Evolutionary conservation across 1,284 basidiomycete species (phyloP), one percentile per base, ranked within the genome.

Genomic region (Pulchroboletus neoregius): DNA sequence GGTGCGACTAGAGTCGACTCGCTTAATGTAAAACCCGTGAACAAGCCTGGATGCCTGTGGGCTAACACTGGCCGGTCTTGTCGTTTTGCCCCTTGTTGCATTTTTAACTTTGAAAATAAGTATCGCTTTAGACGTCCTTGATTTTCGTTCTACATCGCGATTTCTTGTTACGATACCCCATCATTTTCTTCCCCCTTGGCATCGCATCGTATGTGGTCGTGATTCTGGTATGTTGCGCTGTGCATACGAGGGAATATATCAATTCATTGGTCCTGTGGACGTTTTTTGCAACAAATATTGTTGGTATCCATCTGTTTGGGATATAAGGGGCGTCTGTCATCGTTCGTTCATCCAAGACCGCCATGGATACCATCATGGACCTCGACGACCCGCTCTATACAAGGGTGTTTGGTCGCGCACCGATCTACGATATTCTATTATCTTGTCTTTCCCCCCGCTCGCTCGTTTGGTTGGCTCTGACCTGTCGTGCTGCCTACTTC

Each of bases 1-100:
- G 58, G 60, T 84, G 83, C 66, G 80, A 85, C 49, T 74, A 79
- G 16, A 15, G 6, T 27, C 23, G 23, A 34, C 37, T 36, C 31
- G 31, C 13, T 27, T n/a, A n/a, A n/a, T n/a, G n/a, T n/a, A n/a
- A n/a, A n/a, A 13, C 8, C 34, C 32, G 43, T 52, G 30, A 27
- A 48, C 34, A 27, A 37, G 40, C 38, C 26, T 22, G 46, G 30
- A 39, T 30, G 42, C 34, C 43, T 48, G 48, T 39, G 43, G 24
- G 62, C 39, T 36, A 42, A 57, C 47, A 53, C 59, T 57, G 52
- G 58, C 64, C 32, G 62, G 59, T 43, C 62, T 56, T 62, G 61
- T 61, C 43, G 44, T 61, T 50, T 44, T 22, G 34, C 39, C 41
- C 32, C 18, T 37, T n/a, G n/a, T 43, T 39, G 20, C 10, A 7